phyloP scores from a whole-genome alignment of 192 early-diverging fungal species.

The Linnemannia schmuckeri region DNA sequence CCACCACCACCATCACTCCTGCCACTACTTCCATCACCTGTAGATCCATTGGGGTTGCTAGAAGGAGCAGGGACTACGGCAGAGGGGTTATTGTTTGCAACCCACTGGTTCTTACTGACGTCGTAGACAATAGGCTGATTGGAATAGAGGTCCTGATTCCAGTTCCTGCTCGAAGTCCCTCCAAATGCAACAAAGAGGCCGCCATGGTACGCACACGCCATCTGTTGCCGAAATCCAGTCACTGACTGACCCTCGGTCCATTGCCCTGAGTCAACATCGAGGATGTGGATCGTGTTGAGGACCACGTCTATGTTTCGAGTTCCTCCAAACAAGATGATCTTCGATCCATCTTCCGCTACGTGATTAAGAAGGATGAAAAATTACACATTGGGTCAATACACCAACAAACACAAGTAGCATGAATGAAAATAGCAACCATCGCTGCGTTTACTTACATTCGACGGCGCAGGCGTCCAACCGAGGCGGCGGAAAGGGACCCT shows the following conservation, averaged over 20 bases:
- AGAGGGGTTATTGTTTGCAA: not conserved
- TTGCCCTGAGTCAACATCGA: constrained; percentile 12
- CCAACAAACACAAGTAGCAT: not conserved
- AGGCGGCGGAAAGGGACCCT: constrained; percentile 17
- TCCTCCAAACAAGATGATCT: constrained; percentile 38
- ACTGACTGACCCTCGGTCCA: constrained; percentile 18
- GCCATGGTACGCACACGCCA: constrained; percentile 24
- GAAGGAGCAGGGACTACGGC: too few species aligned
- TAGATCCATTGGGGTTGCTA: too few species aligned
- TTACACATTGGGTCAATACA: constrained; percentile 10
- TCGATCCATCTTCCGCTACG: constrained; percentile 35
- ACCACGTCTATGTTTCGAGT: not conserved
- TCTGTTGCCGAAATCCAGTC: not conserved
- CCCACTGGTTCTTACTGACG: constrained; percentile 1
- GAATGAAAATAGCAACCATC: not conserved
- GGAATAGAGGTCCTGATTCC: not conserved
- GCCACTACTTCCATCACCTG: not conserved
- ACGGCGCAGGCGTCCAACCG: constrained; percentile 30
- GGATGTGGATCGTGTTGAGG: constrained; percentile 24
- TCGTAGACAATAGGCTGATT: constrained; percentile 16
- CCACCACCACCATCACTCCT: too few species aligned
- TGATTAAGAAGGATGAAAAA: not conserved
- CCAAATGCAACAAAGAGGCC: constrained; percentile 36
- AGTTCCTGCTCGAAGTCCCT: not conserved
- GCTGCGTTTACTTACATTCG: constrained; percentile 11